A percentile compares a stretch with the other conserved stretches of the same genome.
Conservation (phyloP, 352 stramenopile species). For the Pythium brachiatum region DNA sequence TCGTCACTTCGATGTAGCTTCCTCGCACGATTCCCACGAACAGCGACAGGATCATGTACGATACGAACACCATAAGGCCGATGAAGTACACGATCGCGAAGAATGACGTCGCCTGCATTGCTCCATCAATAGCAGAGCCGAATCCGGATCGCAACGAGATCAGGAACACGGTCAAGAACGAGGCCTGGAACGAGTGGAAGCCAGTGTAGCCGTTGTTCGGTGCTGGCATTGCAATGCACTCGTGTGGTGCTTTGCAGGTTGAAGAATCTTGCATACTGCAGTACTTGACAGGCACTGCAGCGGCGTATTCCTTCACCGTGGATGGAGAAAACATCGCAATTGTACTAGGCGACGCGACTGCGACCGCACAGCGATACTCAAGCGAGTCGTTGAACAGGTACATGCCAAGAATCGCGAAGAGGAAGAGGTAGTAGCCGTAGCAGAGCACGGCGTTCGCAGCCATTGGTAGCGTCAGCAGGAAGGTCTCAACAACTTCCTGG, state of each 20-base stretch:
- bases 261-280: slow-evolving; percentile 41
- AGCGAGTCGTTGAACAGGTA: slow-evolving; percentile 86
- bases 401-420: slow-evolving; percentile 85
- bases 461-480: slow-evolving; percentile 68
- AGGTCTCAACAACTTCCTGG: slow-evolving; percentile 77
- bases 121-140: slow-evolving; percentile 67
- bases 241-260: slow-evolving; percentile 31
- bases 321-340: slow-evolving; percentile 24
- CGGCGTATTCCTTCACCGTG: slow-evolving; percentile 37
- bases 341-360: slow-evolving; percentile 24
- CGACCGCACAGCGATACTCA: slow-evolving; percentile 59
- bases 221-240: slow-evolving; percentile 54
- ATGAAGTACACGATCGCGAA: slow-evolving; percentile 82
- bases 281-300: slow-evolving; percentile 53
- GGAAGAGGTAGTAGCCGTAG: slow-evolving; percentile 84
- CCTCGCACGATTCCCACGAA: slow-evolving; percentile 83
- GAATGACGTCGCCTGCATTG: slow-evolving; percentile 67
- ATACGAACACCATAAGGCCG: slow-evolving; percentile 76
- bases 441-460: slow-evolving; percentile 67
- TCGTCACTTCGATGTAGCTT: slow-evolving; percentile 70
- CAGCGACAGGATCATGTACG: slow-evolving; percentile 81
- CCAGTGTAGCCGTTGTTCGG: slow-evolving; percentile 76
- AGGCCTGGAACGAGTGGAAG: slow-evolving; percentile 82
- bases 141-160: slow-evolving; percentile 79
- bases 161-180: slow-evolving; percentile 79